These are phyloP conservation scores for Achlya hypogyna DNA, from an alignment of 352 stramenopile species.

Conservation along the genomic window DNA sequence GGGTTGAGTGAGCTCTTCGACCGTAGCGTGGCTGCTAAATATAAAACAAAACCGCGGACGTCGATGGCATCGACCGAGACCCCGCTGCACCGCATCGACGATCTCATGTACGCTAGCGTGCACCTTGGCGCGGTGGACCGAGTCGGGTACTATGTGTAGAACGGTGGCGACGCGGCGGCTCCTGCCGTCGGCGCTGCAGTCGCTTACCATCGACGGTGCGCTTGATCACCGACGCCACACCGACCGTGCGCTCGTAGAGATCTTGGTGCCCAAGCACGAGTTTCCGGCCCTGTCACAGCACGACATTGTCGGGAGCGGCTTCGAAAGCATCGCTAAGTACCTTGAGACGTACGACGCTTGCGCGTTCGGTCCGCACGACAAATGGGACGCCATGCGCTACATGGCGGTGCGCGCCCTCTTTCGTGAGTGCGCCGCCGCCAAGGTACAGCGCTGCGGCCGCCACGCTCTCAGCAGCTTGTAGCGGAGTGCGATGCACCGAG, in stretches of 20 bases:
- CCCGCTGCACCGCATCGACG: slow-evolving; percentile 37
- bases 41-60: background rate
- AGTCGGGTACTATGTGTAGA: slow-evolving; percentile 21
- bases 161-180: slow-evolving; percentile 37
- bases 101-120: slow-evolving; percentile 36
- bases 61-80: slow-evolving; percentile 28
- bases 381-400: slow-evolving; percentile 40
- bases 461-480: slow-evolving; percentile 17
- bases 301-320: slow-evolving; percentile 24
- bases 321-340: slow-evolving; percentile 6
- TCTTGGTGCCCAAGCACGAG: slow-evolving; percentile 36
- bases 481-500: slow-evolving; percentile 35
- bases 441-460: slow-evolving; percentile 24
- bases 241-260: slow-evolving; percentile 24
- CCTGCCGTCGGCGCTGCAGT: slow-evolving; percentile 32
- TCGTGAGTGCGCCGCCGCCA: slow-evolving; percentile 38
- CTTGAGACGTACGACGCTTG: slow-evolving; percentile 23
- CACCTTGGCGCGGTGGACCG: background rate
- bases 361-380: slow-evolving; percentile 41
- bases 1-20: background rate
- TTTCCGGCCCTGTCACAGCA: slow-evolving; percentile 24
- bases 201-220: slow-evolving; percentile 38
- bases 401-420: slow-evolving; percentile 45
- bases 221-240: background rate
- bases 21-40: too few relatives aligned